Percentiles rank a stretch among this genome's conserved stretches.
Conservation (phyloP, 352 stramenopile genomes). For the Globisporangium viniferum region DNA sequence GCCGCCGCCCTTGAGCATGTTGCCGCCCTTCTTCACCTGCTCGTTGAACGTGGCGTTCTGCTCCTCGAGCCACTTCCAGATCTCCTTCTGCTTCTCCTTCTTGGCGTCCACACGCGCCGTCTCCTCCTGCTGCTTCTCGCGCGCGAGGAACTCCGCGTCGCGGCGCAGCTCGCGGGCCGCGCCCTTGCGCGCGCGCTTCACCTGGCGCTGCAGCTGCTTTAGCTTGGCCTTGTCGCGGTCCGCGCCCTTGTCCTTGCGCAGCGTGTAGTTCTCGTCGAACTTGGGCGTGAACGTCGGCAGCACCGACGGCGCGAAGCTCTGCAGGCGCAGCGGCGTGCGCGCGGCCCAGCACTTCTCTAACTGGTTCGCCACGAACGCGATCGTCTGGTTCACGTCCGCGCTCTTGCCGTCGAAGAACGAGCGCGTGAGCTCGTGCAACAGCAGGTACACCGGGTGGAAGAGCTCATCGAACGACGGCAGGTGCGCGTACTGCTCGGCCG, state of each 20-base stretch:
- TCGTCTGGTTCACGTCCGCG: conserved; percentile 39
- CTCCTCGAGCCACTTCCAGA: conserved; percentile 94
- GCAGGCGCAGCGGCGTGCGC: conserved; percentile 65
- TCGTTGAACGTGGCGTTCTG: conserved; percentile 98
- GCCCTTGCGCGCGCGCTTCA: conserved; percentile 96
- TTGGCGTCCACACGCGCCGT: conserved; percentile 65
- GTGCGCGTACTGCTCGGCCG: conserved; percentile 51
- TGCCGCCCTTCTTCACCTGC: conserved; percentile 93
- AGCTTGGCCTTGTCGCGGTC: conserved; percentile 80
- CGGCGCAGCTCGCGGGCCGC: conserved; percentile 93
- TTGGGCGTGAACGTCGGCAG: conserved; percentile 85
- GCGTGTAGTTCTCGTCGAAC: conserved; percentile 90
- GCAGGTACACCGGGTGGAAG: conserved; percentile 65
- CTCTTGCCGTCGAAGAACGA: conserved; percentile 24
- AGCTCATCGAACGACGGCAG: conserved; percentile 76
- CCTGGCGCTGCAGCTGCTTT: conserved; percentile 92
- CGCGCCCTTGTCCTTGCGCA: conserved; percentile 88
- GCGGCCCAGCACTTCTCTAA: conserved; percentile 45
- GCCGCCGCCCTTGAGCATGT: conserved; percentile 94
- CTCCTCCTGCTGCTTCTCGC: conserved; percentile 91
- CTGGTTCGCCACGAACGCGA: conserved; percentile 44
- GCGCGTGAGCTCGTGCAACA: conserved; percentile 61
- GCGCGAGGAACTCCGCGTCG: conserved; percentile 93
- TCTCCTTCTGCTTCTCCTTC: conserved; percentile 93
- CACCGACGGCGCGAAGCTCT: conserved; percentile 65